Evolutionary conservation across 2,329 filamentous ascomycete species (phyloP), one percentile per base, ranked within the genome.

Genomic region (Alternaria brassicicola): DNA sequence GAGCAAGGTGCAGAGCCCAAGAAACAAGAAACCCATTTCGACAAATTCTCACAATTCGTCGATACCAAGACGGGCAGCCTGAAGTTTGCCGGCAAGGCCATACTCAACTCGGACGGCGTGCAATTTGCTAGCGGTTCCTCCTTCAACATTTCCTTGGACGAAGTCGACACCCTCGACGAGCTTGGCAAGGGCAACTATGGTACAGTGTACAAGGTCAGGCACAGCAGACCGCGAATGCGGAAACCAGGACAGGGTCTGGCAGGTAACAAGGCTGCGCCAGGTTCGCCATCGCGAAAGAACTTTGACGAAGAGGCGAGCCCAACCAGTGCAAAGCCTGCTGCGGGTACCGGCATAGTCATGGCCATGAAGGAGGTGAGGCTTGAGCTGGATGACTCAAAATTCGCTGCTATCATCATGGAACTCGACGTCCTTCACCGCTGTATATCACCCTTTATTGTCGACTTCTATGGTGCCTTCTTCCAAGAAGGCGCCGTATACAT

Each of bases 401-500:
- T 99, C 74, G 89, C 92, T 6, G 93, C 94, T 35, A 99, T 99
- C 72, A 90, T 98, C 69, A 99, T 98, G 86, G 95, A 99, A 78
- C 83, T 99, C 46, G 92, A 99, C 71, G 94, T 99, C 63, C 83
- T 99, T 2, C 95, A 99, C 79, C 91, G 95, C 68, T 99, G 95
- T 73, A 84, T 95, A 3, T 97, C 93, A 2, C 94, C 95, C 0
- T 97, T 94, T 78, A 98, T 99, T 67, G 95, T 99, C 77, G 94
- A 99, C 74, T 99, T 99, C 72, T 99, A 98, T 76, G 95, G 95
- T 1, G 95, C 95, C 5, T 99, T 99, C 77, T 99, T 97, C 83
- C 95, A 99, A 74, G 95, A 99, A 80, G 94, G 95, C 26, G 95
- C 95, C 0, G 95, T 99, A 2, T 99, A 99, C 78, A 98, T 99